Conservation (phyloP, 306 rosid species). For the Oxytropis ochrocephala region DNA sequence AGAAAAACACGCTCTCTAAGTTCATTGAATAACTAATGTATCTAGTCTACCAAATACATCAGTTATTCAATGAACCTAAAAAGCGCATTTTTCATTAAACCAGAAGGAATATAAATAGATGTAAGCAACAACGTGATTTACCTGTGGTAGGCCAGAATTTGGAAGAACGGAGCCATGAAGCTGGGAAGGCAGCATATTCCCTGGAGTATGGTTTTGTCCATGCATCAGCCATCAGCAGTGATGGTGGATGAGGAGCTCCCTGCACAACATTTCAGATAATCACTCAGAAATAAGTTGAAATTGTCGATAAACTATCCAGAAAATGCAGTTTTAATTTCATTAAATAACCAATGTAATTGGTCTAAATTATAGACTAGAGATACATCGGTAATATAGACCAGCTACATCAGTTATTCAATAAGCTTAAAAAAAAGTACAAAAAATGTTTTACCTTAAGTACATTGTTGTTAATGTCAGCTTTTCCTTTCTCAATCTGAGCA, state of each 20-base stretch:
- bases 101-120: not conserved
- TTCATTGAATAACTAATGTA: too few species aligned
- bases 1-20: too few species aligned
- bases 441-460: slow-evolving; percentile 74
- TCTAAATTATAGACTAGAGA: too few species aligned
- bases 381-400: too few species aligned
- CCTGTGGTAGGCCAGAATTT: slow-evolving; percentile 98
- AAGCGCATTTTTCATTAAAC: too few species aligned
- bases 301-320: slow-evolving; percentile 3
- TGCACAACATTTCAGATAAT: slow-evolving; percentile 30
- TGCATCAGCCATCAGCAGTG: slow-evolving; percentile 91
- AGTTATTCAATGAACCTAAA: too few species aligned
- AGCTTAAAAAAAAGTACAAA: too few species aligned
- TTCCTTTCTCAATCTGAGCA: slow-evolving; percentile 82
- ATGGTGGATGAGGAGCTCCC: slow-evolving; percentile 99
- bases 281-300: not conserved
- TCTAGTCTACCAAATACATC: too few species aligned
- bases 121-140: slow-evolving; percentile 20
- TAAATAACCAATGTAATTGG: too few species aligned
- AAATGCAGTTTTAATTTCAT: too few species aligned
- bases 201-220: slow-evolving; percentile 97
- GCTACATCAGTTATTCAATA: too few species aligned
- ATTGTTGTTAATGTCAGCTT: slow-evolving; percentile 74
- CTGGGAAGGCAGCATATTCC: slow-evolving; percentile 95
- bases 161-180: slow-evolving; percentile 76